Evolutionary conservation across 495 filamentous ascomycete genomes (phyloP), one percentile per base, ranked within the genome.

Genomic region (Hypomontagnella monticulosa): DNA sequence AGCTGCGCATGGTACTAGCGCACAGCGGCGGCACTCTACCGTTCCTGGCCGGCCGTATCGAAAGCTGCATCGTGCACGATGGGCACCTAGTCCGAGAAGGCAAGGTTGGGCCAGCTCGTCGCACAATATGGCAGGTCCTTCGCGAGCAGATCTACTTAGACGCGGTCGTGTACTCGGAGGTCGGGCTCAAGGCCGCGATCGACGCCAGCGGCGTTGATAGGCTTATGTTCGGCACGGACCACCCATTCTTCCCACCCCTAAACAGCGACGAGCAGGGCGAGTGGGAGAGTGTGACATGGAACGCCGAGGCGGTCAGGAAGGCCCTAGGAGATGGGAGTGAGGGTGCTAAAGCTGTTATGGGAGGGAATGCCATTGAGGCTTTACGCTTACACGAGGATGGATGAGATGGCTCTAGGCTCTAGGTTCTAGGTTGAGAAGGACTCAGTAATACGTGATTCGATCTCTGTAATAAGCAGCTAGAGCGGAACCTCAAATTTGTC

Each of bases 161-260:
- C 78, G 93, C 94, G 0, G 92, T 97, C 0, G 84, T 93, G 0
- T 97, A 97, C 73, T 86, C 86, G 0, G 81, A 85, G 23, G 87
- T 90, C 11, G 91, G 90, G 0, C 68, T 96, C 33, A 88, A 88
- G 69, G 90, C 92, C 3, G 93, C 93, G 0, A 80, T 91, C 3
- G 82, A 84, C 11, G 83, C 84, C 0, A 83, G 83, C 11, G 88
- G 88, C 0, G 77, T 77, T 7, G 89, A 92, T 65, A 81, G 91
- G 63, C 69, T 94, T 27, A 81, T 94, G 70, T 94, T 97, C 80
- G 93, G 91, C 15, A 96, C 92, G 2, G 94, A 97, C 75, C 92
- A 97, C 78, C 94, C 94, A 0, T 98, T 98, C 78, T 98, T 97
- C 76, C 94, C 94, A 32, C 93, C 93, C 1, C 67, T 96, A 11